phyloP scores from a whole-genome alignment of 768 basidiomycete genomes.

The Lentinula edodes region DNA sequence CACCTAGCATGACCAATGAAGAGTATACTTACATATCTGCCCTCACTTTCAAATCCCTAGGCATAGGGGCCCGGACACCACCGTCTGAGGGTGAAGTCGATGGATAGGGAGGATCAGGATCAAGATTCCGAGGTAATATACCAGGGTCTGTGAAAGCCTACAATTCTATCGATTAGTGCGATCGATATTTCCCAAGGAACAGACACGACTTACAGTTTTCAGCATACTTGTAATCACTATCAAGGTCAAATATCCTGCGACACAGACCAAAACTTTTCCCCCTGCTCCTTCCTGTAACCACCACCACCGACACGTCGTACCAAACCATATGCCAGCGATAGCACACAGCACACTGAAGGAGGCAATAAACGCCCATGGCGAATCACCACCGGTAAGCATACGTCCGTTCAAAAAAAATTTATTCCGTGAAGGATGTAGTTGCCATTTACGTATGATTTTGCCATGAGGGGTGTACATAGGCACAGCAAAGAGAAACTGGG shows the following conservation, averaged over 20 bases:
- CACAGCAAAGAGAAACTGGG: conserved; percentile 27
- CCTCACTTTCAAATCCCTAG: conserved; percentile 77
- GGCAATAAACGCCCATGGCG: conserved; percentile 73
- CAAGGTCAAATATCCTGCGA: conserved; percentile 46
- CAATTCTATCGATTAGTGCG: conserved; percentile 3
- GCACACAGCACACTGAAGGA: conserved; percentile 56
- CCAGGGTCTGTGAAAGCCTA: conserved; percentile 83
- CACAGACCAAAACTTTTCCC: conserved; percentile 48
- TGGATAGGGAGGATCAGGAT: conserved; percentile 79
- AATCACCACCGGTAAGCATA: conserved; percentile 81
- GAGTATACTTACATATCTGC: conserved; percentile 57
- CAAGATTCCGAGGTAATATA: conserved; percentile 82
- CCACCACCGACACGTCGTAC: conserved; percentile 84
- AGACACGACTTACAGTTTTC: conserved; percentile 50
- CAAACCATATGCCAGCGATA: conserved; percentile 80
- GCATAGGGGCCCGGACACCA: conserved; percentile 57
- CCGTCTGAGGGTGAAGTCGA: conserved; percentile 59
- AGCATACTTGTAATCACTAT: conserved; percentile 74
- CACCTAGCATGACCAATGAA: not conserved
- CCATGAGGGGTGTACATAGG: conserved; percentile 1
- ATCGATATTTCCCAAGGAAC: not conserved
- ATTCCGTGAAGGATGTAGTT: conserved; percentile 68
- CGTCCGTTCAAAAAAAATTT: conserved; percentile 69
- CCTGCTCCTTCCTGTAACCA: conserved; percentile 73
- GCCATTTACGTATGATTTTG: conserved; percentile 44